These are phyloP conservation scores for Entomortierella parvispora DNA, from an alignment of 192 early-diverging fungal genomes.

Conservation along the genomic window DNA sequence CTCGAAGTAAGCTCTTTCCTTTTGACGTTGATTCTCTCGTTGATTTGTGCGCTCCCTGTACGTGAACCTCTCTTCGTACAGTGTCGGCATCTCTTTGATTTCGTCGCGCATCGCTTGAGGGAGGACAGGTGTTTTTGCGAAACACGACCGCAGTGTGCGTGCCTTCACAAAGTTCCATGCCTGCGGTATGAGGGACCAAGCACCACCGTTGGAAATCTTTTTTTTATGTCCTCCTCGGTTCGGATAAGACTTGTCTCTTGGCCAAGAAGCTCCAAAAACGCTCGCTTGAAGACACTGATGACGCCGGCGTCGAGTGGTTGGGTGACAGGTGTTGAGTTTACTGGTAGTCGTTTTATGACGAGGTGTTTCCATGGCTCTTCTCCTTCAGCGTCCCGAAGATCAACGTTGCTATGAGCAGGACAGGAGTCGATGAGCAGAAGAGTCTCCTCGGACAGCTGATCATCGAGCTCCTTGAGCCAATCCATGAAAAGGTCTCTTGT, in stretches of 20 bases:
- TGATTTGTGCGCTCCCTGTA: no score
- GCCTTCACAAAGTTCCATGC: not conserved
- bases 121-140: not conserved
- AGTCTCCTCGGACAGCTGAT: not conserved
- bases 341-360: not conserved
- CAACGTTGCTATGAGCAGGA: not conserved
- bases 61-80: no score
- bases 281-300: slow-evolving; percentile 1
- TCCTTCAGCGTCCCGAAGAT: not conserved
- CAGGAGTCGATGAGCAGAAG: not conserved
- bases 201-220: not conserved
- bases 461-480: slow-evolving; percentile 11
- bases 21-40: no score
- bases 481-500: not conserved
- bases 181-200: not conserved
- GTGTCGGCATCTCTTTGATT: no score
- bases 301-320: slow-evolving; percentile 2
- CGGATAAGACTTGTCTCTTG: not conserved
- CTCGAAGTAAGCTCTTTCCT: no score
- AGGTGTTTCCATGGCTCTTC: not conserved
- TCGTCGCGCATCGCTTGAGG: not conserved
- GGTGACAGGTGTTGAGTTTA: not conserved
- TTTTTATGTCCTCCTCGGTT: not conserved
- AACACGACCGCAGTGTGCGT: not conserved
- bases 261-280: not conserved